phyloP scores from a whole-genome alignment of 1,284 basidiomycete genomes.

The Trichosporon inkin region DNA sequence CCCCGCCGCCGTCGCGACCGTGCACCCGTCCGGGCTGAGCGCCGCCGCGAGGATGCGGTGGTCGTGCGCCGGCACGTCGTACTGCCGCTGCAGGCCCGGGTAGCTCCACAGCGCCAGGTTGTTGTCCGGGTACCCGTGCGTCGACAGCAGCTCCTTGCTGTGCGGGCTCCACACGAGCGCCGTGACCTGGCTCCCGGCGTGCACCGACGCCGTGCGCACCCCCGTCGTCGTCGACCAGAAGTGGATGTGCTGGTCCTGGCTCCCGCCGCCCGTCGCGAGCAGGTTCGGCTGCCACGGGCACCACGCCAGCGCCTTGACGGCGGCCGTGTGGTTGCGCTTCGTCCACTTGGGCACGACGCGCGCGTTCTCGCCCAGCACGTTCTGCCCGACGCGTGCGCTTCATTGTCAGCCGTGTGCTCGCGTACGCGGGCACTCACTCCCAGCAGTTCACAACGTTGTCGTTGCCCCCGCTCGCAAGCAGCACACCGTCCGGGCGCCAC shows the following conservation, averaged over 20 bases:
- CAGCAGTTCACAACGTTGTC: conserved; percentile 96
- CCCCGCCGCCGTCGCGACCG: conserved; percentile 81
- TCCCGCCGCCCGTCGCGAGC: conserved; percentile 90
- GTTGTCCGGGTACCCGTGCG: conserved; percentile 83
- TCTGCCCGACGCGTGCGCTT: conserved; percentile 58
- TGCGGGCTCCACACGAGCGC: conserved; percentile 85
- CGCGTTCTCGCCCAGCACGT: conserved; percentile 48
- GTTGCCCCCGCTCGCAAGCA: conserved; percentile 90
- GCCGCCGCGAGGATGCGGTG: conserved; percentile 78
- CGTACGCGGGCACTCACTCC: conserved; percentile 69
- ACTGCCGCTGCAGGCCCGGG: conserved; percentile 65
- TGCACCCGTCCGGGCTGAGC: conserved; percentile 80
- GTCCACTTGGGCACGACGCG: conserved; percentile 77
- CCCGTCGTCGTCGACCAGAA: conserved; percentile 89
- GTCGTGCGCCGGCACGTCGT: conserved; percentile 91
- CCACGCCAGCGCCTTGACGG: conserved; percentile 96
- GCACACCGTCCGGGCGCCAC: conserved; percentile 76
- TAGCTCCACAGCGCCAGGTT: conserved; percentile 54
- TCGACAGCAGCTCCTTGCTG: conserved; percentile 84
- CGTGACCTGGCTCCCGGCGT: conserved; percentile 85
- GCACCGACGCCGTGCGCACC: conserved; percentile 74
- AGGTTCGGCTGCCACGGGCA: conserved; percentile 93
- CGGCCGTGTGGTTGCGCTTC: conserved; percentile 88
- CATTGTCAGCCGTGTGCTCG: conserved; percentile 12
- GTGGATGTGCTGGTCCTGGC: conserved; percentile 88